A percentile compares a stretch with the other conserved stretches of the same genome.
Conservation (phyloP, 2,329 filamentous ascomycete species). For the Aureobasidium zeae region DNA sequence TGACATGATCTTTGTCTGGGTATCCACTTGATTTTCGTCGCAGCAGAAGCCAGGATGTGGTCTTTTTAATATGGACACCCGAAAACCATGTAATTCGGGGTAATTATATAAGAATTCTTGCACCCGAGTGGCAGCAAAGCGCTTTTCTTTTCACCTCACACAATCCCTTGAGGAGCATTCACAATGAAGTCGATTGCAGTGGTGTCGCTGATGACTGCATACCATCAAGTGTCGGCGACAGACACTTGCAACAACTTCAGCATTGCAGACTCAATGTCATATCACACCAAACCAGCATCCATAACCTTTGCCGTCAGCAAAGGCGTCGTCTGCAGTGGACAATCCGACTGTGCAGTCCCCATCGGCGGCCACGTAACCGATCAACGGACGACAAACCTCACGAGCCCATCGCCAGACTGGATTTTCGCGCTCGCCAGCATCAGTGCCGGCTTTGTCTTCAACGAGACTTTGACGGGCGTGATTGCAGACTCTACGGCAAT, state of each 20-base stretch:
- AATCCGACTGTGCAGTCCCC: constrained; percentile 1
- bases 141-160: too few relatives aligned
- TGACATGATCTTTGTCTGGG: too few relatives aligned
- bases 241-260: constrained; percentile 4
- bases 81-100: too few relatives aligned
- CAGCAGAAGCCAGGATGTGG: too few relatives aligned
- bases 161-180: background rate
- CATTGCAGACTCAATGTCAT: background rate
- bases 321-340: constrained; percentile 8
- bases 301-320: constrained; percentile 9
- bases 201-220: background rate
- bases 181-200: background rate
- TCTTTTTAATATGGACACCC: too few relatives aligned
- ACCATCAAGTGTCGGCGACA: background rate
- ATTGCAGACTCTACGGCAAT: constrained; percentile 1
- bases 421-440: constrained; percentile 1
- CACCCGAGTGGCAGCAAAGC: too few relatives aligned
- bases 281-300: constrained; percentile 1
- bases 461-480: background rate
- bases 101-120: too few relatives aligned
- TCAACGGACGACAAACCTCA: background rate
- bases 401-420: constrained; percentile 1
- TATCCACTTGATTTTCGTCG: too few relatives aligned
- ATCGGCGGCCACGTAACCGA: background rate
- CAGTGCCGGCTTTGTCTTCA: background rate